A percentile compares a stretch with the other conserved stretches of the same genome.
Evolutionary conservation across 2,329 filamentous ascomycete genomes (phyloP).

Genomic region (Colletotrichum spinosum): DNA sequence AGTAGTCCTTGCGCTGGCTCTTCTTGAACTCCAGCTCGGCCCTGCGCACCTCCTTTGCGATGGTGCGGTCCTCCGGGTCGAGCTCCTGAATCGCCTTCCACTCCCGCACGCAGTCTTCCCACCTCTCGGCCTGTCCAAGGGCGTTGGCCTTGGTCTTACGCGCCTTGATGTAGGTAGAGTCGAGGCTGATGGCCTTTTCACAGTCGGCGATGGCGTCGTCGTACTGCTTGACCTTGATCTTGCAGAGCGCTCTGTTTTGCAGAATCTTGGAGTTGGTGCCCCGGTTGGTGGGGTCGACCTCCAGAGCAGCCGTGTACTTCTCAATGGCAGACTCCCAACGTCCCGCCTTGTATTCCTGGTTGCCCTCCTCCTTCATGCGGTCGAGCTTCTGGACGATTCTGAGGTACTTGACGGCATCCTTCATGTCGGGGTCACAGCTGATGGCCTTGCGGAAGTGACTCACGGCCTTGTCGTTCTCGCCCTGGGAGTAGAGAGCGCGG

Average conservation of each 20-base stretch:
- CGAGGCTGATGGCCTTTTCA: slow-evolving; percentile 83
- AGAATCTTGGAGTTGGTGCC: slow-evolving; percentile 94
- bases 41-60: slow-evolving; percentile 86
- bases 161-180: slow-evolving; percentile 88
- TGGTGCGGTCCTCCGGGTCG: slow-evolving; percentile 83
- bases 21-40: slow-evolving; percentile 98
- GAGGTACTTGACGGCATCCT: slow-evolving; percentile 87
- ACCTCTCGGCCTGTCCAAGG: slow-evolving; percentile 84
- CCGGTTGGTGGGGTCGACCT: slow-evolving; percentile 88
- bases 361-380: slow-evolving; percentile 93
- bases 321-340: slow-evolving; percentile 84
- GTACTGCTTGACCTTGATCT: slow-evolving; percentile 86
- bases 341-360: slow-evolving; percentile 87
- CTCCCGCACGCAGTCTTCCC: slow-evolving; percentile 91
- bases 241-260: slow-evolving; percentile 91
- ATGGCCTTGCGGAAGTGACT: slow-evolving; percentile 92
- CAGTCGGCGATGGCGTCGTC: slow-evolving; percentile 86
- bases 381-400: slow-evolving; percentile 92
- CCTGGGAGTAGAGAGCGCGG: slow-evolving; percentile 87
- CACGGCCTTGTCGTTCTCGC: slow-evolving; percentile 94
- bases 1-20: slow-evolving; percentile 96
- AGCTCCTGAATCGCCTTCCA: slow-evolving; percentile 88
- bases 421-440: slow-evolving; percentile 91
- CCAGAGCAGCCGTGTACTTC: slow-evolving; percentile 84
- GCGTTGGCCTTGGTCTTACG: slow-evolving; percentile 95